A percentile compares a stretch with the other conserved stretches of the same genome.
Evolutionary conservation across 164 flowering plant genomes (phyloP).

Genomic region (Saururus chinensis): DNA sequence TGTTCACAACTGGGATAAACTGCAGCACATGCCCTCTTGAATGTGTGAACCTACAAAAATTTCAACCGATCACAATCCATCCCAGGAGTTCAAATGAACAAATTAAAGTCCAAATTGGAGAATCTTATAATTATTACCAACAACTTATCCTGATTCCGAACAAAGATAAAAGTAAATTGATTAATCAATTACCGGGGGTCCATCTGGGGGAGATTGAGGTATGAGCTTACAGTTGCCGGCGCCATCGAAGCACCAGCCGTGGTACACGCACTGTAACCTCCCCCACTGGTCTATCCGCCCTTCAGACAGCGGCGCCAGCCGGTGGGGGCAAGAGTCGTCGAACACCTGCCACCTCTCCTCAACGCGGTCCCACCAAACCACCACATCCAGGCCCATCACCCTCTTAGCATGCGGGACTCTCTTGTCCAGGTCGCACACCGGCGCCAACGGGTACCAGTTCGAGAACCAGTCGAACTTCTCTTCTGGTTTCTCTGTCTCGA

Average conservation of each 20-base stretch:
- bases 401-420: constrained; percentile 69
- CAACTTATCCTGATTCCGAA: background rate
- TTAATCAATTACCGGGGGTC: constrained; percentile 50
- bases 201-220: constrained; percentile 86
- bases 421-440: constrained; percentile 80
- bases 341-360: constrained; percentile 78
- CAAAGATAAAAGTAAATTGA: background rate
- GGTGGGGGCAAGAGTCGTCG: constrained; percentile 84
- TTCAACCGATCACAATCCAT: background rate
- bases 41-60: constrained; percentile 56
- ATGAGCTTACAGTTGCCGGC: constrained; percentile 77
- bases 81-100: background rate
- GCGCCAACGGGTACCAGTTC: constrained; percentile 73
- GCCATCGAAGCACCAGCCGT: constrained; percentile 94
- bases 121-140: background rate
- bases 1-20: constrained; percentile 77
- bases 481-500: constrained; percentile 1
- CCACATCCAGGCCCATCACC: constrained; percentile 79
- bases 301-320: constrained; percentile 89
- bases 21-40: constrained; percentile 73
- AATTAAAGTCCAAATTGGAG: too few species aligned
- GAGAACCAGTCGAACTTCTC: constrained; percentile 75
- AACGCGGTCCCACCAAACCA: constrained; percentile 88
- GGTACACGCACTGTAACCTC: constrained; percentile 89
- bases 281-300: constrained; percentile 90